Conservation (phyloP, 305 asterid species). For the Fraxinus sp. region DNA sequence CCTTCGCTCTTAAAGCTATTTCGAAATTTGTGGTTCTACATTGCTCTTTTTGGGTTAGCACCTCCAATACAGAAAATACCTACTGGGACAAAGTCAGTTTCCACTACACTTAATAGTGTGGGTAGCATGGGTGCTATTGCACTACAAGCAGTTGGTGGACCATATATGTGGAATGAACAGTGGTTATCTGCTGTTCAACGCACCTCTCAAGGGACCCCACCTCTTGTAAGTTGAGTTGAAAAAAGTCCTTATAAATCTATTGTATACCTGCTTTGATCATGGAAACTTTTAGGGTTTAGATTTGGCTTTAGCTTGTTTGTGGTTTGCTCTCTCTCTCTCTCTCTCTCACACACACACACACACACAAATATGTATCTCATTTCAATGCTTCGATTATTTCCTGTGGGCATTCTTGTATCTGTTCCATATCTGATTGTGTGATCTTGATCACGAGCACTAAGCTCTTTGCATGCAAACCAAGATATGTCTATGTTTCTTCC, state of each 20-base stretch:
- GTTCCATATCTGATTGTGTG: not conserved
- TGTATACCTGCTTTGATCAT: not conserved
- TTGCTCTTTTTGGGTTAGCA: conserved; percentile 97
- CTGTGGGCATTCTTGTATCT: not conserved
- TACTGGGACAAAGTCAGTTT: conserved; percentile 55
- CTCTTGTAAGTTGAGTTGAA: conserved; percentile 70
- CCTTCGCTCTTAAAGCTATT: conserved; percentile 95
- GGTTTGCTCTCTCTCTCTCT: not conserved
- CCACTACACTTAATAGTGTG: conserved; percentile 73
- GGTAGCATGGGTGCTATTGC: conserved; percentile 73
- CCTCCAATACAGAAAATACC: conserved; percentile 82
- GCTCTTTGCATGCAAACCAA: not conserved
- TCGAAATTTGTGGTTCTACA: conserved; percentile 97
- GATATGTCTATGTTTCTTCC: not conserved
- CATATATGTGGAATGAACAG: conserved; percentile 86
- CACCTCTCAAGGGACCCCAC: conserved; percentile 99
- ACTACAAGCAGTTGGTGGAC: conserved; percentile 93
- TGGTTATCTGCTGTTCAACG: conserved; percentile 96
- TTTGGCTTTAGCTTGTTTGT: not conserved
- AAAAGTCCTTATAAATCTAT: conserved; percentile 1
- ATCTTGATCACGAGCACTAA: not conserved
- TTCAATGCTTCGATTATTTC: not conserved
- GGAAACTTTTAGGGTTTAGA: not conserved
- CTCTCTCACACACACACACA: not conserved
- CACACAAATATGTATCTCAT: not conserved